Evolutionary conservation across 441 rosid genomes (phyloP), one percentile per base, ranked within the genome.

Genomic region (Populus trichocarpa): DNA sequence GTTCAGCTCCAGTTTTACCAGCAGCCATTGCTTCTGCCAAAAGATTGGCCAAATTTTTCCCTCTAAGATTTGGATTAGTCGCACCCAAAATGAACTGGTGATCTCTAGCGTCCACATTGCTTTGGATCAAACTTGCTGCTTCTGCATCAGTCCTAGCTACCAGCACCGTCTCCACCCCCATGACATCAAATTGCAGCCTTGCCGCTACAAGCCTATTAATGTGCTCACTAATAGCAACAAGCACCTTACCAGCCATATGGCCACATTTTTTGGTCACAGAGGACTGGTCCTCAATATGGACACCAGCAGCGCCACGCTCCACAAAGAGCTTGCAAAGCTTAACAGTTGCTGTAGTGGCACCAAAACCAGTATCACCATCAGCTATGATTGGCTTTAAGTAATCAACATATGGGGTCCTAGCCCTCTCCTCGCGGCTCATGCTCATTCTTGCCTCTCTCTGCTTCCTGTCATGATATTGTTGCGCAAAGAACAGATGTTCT

Each of bases 211-310:
- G 96, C 80, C 95, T 87, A 79, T 92, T 94, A 50, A 94, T 91
- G 78, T 94, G 97, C 76, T 94, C 99, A 59, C 90, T 92, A 22
- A 94, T 87, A 0, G 98, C 93, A 68, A 96, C 98, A 8, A 96
- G 96, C 26, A 96, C 97, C 77, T 94, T 96, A 20, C 97, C 96
- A 1, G 98, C 97, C 98, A 94, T 92, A 83, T 96, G 98, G 16
- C 98, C 97, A 8, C 98, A 94, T 84, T 94, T 92, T 82, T 96
- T 94, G 72, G 98, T 96, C 35, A 92, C 92, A 2, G 99, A 96
- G 3, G 97, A 92, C 84, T 96, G 97, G 79, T 92, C 99, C 84
- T 96, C 98, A 46, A 96, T 88, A 82, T 96, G 98, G 30, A 96
- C 98, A 4, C 97, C 98, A 8, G 96, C 99, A 6, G 97, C 97